Percentiles rank a stretch among this genome's conserved stretches.
These are phyloP conservation scores for Hortaea werneckii DNA, from an alignment of 2,329 filamentous ascomycete genomes.

Conservation along the genomic window DNA sequence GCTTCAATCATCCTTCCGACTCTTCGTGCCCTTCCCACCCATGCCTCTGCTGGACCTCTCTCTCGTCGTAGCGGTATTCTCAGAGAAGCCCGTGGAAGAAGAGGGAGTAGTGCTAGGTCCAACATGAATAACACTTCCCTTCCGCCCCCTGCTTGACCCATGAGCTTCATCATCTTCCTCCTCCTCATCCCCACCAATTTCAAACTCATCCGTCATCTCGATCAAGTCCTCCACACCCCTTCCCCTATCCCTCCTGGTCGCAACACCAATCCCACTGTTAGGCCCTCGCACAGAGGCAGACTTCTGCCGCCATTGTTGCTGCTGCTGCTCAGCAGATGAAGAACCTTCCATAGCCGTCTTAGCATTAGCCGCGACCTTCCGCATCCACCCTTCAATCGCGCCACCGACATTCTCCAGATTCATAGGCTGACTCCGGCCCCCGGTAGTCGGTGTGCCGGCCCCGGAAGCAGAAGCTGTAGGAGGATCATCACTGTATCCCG, in stretches of 20 bases:
- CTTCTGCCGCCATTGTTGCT: neutral
- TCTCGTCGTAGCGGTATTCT: constrained; percentile 11
- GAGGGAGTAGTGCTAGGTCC: constrained; percentile 4
- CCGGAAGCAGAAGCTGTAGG: constrained; percentile 16
- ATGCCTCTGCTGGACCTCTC: constrained; percentile 7
- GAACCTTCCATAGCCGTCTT: constrained; percentile 18
- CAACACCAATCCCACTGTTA: neutral
- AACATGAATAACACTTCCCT: constrained; percentile 11
- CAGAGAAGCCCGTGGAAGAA: constrained; percentile 20
- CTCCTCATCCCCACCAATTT: constrained; percentile 27
- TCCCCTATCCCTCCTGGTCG: constrained; percentile 21
- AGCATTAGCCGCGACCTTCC: constrained; percentile 64
- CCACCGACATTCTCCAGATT: constrained; percentile 74
- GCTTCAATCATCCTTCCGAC: constrained; percentile 24
- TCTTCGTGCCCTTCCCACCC: constrained; percentile 11
- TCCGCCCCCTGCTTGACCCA: constrained; percentile 17
- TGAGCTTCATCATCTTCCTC: constrained; percentile 17
- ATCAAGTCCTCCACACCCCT: constrained; percentile 55
- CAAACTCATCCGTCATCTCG: constrained; percentile 55
- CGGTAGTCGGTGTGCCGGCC: constrained; percentile 16
- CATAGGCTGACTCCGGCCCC: constrained; percentile 19
- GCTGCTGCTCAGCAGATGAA: constrained; percentile 3
- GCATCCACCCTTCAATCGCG: constrained; percentile 81
- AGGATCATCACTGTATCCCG: constrained; percentile 32
- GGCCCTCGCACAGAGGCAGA: no score